Conservation (phyloP, 2,329 filamentous ascomycete species). For the Penicillium sp. region DNA sequence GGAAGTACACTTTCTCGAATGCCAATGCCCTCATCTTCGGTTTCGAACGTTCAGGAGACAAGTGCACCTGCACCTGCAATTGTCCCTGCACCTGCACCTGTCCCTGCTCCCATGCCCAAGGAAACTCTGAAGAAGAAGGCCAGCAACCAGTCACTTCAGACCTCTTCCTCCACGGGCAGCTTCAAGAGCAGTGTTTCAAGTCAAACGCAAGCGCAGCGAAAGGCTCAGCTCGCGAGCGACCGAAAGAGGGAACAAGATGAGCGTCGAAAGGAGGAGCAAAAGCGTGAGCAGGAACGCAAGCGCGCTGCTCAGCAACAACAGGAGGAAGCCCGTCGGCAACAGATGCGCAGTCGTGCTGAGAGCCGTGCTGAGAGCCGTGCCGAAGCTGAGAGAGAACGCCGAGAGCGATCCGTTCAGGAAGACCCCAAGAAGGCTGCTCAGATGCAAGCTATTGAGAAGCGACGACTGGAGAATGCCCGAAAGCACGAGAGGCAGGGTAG, state of each 20-base stretch:
- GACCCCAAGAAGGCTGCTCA: conserved; percentile 65
- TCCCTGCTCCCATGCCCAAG: conserved; percentile 41
- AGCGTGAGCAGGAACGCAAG: conserved; percentile 75
- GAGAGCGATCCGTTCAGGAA: conserved; percentile 46
- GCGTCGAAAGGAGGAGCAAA: conserved; percentile 73
- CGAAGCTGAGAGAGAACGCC: conserved; percentile 47
- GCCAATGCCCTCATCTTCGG: conserved; percentile 46
- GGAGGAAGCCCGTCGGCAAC: conserved; percentile 58
- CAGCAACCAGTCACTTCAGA: conserved; percentile 62
- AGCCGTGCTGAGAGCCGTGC: conserved; percentile 60
- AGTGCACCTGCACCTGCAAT: conserved; percentile 36
- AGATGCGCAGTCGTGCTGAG: conserved; percentile 46
- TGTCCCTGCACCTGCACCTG: conserved; percentile 23
- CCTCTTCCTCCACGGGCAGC: conserved; percentile 50
- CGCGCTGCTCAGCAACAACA: conserved; percentile 55
- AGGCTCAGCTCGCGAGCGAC: conserved; percentile 69
- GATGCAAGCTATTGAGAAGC: conserved; percentile 55
- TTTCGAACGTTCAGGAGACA: conserved; percentile 56
- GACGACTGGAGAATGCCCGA: conserved; percentile 46
- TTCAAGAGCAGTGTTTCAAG: conserved; percentile 62
- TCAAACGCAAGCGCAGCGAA: conserved; percentile 60
- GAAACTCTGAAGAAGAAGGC: conserved; percentile 56
- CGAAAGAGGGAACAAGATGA: conserved; percentile 83
- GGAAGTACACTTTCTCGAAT: conserved; percentile 47
- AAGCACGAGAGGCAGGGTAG: conserved; percentile 45